These are phyloP conservation scores for Rosa persica DNA, from an alignment of 306 rosid species.

Conservation along the genomic window DNA sequence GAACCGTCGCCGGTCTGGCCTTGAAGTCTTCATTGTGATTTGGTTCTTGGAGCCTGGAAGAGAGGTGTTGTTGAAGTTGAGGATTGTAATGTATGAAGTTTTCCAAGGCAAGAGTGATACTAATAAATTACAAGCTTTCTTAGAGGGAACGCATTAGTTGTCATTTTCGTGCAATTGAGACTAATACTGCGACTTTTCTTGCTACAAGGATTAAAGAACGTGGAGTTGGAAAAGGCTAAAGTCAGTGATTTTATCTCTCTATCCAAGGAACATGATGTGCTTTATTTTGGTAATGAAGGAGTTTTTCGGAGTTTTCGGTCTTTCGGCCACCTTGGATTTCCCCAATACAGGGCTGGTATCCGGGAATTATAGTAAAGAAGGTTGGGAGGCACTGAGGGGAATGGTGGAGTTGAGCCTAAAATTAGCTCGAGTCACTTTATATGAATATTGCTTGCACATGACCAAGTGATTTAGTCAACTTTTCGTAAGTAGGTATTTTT, in stretches of 20 bases:
- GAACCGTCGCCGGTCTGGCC: slow-evolving; percentile 43
- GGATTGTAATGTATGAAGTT: neutral
- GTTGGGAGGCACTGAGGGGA: slow-evolving; percentile 7
- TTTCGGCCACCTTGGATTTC: neutral
- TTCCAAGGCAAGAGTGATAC: neutral
- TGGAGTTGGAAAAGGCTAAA: slow-evolving; percentile 1
- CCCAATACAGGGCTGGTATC: slow-evolving; percentile 25
- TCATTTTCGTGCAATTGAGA: slow-evolving; percentile 46
- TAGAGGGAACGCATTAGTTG: slow-evolving; percentile 44
- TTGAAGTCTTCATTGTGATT: slow-evolving; percentile 31
- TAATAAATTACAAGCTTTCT: slow-evolving; percentile 44
- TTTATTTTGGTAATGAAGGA: neutral
- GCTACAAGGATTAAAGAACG: slow-evolving; percentile 17
- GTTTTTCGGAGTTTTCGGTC: slow-evolving; percentile 7
- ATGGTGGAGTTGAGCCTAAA: slow-evolving; percentile 54
- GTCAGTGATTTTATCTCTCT: neutral
- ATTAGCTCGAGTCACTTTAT: slow-evolving; percentile 27
- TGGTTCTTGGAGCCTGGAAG: neutral
- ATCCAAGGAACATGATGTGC: neutral
- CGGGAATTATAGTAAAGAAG: slow-evolving; percentile 11
- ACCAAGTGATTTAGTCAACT: slow-evolving; percentile 50
- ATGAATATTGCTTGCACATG: slow-evolving; percentile 23
- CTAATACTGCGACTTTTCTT: slow-evolving; percentile 52
- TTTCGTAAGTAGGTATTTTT: slow-evolving; percentile 48
- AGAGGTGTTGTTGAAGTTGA: neutral